phyloP scores from a whole-genome alignment of 75 land plant species.

The Cunninghamia lanceolata region DNA sequence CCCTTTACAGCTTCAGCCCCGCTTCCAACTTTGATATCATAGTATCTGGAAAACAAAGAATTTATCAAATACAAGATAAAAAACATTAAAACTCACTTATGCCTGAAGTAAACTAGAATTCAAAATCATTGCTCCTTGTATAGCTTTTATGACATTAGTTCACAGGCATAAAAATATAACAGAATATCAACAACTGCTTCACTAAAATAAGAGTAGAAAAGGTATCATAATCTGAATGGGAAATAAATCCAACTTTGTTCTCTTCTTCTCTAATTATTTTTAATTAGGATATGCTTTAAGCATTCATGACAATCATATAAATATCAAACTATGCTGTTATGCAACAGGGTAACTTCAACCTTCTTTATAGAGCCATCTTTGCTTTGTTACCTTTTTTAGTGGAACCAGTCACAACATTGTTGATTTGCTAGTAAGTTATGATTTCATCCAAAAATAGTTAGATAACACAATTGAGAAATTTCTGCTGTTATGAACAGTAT shows the following conservation, averaged over 20 bases:
- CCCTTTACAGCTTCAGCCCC: constrained; percentile 81
- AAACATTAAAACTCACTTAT: not conserved
- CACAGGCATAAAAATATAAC: not conserved
- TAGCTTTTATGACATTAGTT: not conserved
- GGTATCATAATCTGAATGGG: not conserved
- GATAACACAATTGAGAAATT: not conserved
- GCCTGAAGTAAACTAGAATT: not conserved
- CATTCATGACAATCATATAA: not conserved
- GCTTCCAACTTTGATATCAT: constrained; percentile 90
- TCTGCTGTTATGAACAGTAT: not conserved
- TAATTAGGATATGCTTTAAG: not conserved
- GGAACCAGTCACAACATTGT: not conserved
- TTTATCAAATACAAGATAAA: not conserved
- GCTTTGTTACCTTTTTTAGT: not conserved
- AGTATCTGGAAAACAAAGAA: constrained; percentile 58
- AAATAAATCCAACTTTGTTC: not conserved
- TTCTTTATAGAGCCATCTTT: not conserved
- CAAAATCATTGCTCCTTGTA: not conserved
- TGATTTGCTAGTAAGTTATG: not conserved
- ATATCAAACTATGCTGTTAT: not conserved
- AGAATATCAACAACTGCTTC: not conserved
- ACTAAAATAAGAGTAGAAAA: not conserved
- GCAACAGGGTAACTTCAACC: not conserved
- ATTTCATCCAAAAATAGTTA: not conserved
- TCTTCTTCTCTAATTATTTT: not conserved